A percentile compares a stretch with the other conserved stretches of the same genome.
Evolutionary conservation across 306 rosid genomes (phyloP).

Genomic region (Lathyrus aphaca): DNA sequence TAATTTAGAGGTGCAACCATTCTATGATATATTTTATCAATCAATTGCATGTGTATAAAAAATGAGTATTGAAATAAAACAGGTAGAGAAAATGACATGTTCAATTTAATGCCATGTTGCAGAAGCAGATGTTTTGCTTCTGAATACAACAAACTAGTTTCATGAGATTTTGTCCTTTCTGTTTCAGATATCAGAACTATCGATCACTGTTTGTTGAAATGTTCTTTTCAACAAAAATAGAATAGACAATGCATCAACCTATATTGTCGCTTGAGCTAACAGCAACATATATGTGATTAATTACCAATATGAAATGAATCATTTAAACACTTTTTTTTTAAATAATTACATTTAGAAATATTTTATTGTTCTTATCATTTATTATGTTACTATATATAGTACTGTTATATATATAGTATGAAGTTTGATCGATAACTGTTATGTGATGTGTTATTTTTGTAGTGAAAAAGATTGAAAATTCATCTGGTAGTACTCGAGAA

Average conservation of each 20-base stretch:
- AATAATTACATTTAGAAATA: background rate
- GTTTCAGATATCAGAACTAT: constrained; percentile 13
- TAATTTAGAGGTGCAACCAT: too few species aligned
- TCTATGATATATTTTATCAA: too few species aligned
- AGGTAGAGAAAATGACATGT: constrained; percentile 11
- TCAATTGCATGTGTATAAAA: too few species aligned
- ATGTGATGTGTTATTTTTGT: background rate
- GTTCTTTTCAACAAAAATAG: constrained; percentile 34
- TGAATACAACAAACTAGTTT: constrained; percentile 6
- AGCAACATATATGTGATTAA: constrained; percentile 13
- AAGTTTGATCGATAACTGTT: background rate
- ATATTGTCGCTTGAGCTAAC: constrained; percentile 24
- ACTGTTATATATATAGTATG: too few species aligned
- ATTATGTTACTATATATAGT: background rate
- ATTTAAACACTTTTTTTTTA: too few species aligned
- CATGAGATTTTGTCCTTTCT: constrained; percentile 27
- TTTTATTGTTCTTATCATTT: background rate
- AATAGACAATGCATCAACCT: constrained; percentile 36
- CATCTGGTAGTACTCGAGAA: constrained; percentile 9
- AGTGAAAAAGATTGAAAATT: constrained; percentile 15
- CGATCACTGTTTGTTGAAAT: constrained; percentile 29
- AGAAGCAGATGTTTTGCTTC: constrained; percentile 28
- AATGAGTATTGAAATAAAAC: background rate
- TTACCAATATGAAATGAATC: too few species aligned
- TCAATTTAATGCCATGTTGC: constrained; percentile 1